Evolutionary conservation across 345 rosid genomes (phyloP), one percentile per base, ranked within the genome.

Genomic region (Gossypium raimondii): DNA sequence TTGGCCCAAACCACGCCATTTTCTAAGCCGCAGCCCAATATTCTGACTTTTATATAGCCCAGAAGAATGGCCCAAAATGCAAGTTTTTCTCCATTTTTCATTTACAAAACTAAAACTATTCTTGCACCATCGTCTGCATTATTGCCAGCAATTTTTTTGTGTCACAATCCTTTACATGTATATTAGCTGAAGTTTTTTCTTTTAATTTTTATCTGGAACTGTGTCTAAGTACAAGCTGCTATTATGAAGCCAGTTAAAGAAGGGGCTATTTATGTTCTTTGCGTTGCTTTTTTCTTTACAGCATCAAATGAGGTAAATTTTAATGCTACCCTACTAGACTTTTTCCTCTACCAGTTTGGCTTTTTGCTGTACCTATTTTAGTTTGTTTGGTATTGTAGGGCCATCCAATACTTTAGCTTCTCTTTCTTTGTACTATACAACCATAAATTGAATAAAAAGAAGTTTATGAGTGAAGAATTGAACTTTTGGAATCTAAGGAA

Each of bases 251-350:
- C 74, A 27, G 47, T 50, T 51, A 55, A 29, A 27, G 11, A 11
- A 53, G 55, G 55, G 38, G 60, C 38, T 22, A n/a, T 17, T 7
- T 55, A 55, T 67, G 2, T 45, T 45, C 0, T 7, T 29, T 12
- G 38, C 56, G 47, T 47, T 66, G 7, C 34, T 12, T 66, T 44
- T 20, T 66, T 34, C 41, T 62, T 29, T 16, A 8, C 67, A 63
- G 24, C 47, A 63, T 34, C 69, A 41, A n/a, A 64, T 64, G 51
- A 64, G 69, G 69, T 64, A 64, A 64, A 34, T 64, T 64, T 50
- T 41, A 41, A 64, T n/a, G 50, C 44, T 64, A 64, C 50, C 50
- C 25, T 41, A 64, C 69, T n/a, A 17, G 17, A 34, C 67, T n/a
- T 18, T 60, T 47, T 64, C 18, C 57, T 67, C 43, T 22, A 14